These are phyloP conservation scores for Fonsecaea multimorphosa DNA, from an alignment of 2,329 filamentous ascomycete species.

Conservation along the genomic window DNA sequence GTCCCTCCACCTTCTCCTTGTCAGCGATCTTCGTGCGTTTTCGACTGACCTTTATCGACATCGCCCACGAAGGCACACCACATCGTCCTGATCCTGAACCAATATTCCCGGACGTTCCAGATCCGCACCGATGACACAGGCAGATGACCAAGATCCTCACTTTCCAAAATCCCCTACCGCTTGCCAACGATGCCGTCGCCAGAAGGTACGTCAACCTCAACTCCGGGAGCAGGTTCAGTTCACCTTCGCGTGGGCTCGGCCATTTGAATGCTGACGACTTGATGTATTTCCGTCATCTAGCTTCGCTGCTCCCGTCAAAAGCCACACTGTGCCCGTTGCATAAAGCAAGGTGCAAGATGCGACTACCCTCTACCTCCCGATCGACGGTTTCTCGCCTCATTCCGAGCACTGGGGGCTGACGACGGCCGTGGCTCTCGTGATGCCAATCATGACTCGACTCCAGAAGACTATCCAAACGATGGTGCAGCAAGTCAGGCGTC, in stretches of 20 bases:
- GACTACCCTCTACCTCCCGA: constrained; percentile 2
- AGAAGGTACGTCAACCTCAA: constrained; percentile 5
- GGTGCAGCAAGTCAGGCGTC: constrained; percentile 4
- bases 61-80: not conserved
- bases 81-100: not conserved
- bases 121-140: not conserved
- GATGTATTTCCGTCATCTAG: constrained; percentile 4
- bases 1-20: not conserved
- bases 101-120: not conserved
- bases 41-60: constrained; percentile 5
- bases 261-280: not conserved
- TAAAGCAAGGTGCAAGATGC: constrained; percentile 6
- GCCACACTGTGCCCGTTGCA: constrained; percentile 4
- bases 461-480: not conserved
- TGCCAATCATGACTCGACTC: constrained; percentile 1
- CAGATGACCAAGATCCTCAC: constrained; percentile 4
- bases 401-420: constrained; percentile 7
- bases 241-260: constrained; percentile 1
- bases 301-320: constrained; percentile 7
- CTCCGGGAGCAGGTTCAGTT: not conserved
- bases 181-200: constrained; percentile 6
- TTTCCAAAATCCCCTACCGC: not conserved
- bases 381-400: constrained; percentile 6
- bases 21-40: not conserved
- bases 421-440: not conserved